Base-by-base conservation (phyloP, 306 rosid species). In the Prunus mume region DNA sequence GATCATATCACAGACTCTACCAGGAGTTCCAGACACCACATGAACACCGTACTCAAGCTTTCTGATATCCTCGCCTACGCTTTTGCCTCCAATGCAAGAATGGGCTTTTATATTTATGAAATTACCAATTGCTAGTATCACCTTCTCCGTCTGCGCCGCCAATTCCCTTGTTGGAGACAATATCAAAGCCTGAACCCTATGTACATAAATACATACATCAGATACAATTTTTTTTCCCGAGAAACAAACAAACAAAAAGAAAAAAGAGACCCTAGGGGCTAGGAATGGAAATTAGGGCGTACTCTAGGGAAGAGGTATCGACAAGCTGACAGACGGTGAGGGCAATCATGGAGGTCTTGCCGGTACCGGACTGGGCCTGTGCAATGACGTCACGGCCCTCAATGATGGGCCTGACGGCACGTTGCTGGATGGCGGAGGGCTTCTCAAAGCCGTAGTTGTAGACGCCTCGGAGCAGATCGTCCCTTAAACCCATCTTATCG, bases 281-380 rank as follows among this genome's bases (percentile, higher is more conserved):
- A 73, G 66, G 65, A n/a, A 77, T 25, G 12, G 28, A 57, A 13
- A 73, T 10, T 32, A 10, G 11, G 20, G 82, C 97, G 34, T 69
- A 92, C 97, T 92, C 99, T 86, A 97, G 83, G 45, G 78, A 80
- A 15, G 96, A 65, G 27, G 97, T 92, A 25, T 96, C 99, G 18
- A 91, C 93, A 65, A 85, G 81, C 77, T 96, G 99, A 79, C 99
- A 96, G 69, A 92, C 99, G 17, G 98, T 88, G 51, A 96, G 93
- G 5, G 93, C 99, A 54, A 96, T 96, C 99, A 96, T 96, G 74
- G 99, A 96, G 45, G 97, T 91, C 79, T 96, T 96, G 4, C 99
- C 98, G 19, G 99, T 96, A 32, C 99, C 99, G 58, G 99, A 96
- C 78, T 96, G 99, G 8, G 99, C 99, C 88, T 96, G 97, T 18